Evolutionary conservation across 225 moss, liverwort and hornwort species (phyloP), one percentile per base, ranked within the genome.

Genomic region (Neckera pumila): DNA sequence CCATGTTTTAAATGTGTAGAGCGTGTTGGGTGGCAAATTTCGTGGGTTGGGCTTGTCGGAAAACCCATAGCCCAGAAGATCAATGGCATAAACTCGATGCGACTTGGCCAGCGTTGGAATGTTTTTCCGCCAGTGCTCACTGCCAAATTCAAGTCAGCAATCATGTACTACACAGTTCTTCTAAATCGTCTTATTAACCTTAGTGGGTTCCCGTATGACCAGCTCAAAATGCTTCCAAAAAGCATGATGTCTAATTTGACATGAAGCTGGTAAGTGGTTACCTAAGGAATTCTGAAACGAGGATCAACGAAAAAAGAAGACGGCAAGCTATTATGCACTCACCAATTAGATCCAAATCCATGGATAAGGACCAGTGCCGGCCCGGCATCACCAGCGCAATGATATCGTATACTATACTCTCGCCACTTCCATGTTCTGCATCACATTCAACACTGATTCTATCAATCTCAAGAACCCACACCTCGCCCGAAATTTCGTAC

Each of bases 111-210:
- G 93, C 59, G 88, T 87, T 45, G 95, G 95, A 90, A 96, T 93
- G 26, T 96, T 97, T 88, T 96, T 97, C 77, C 97, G 95, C 97
- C 97, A 97, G 71, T 97, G 97, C 61, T 97, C 97, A 92, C 97
- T 97, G 94, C 79, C 81, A 84, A 88, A 62, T 84, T 70, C 80
- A 45, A 84, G 34, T 65, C 20, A 12, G 31, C 38, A 64, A 79
- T 51, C 49, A 74, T 31, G 8, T 6, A 59, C 51, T 76, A 79
- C 54, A n/a, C 33, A 36, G 30, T 23, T 10, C 79, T 43, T 7
- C 72, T 25, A 17, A 62, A 23, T 56, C 20, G 4, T 57, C 56
- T 40, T 33, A 5, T 25, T 33, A 13, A 51, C 20, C 12, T 59
- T 23, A 10, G 18, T 5, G 51, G 14, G 61, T 63, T 75, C 62